Evolutionary conservation across 169 alveolate species (phyloP), one percentile per base, ranked within the genome.

Genomic region (Cryptosporidium tyzzeri): DNA sequence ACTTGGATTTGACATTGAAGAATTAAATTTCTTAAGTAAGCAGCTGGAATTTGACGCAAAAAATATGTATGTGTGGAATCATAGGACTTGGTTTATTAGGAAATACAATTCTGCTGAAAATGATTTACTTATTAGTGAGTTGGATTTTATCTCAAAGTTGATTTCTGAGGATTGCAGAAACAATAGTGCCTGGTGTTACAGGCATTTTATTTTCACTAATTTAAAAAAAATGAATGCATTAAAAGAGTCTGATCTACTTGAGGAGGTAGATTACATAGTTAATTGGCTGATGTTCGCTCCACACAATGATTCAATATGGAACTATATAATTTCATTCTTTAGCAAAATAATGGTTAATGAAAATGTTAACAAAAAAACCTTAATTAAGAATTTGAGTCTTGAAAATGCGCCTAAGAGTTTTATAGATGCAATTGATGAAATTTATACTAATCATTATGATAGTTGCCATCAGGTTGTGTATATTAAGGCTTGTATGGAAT

Each of bases 111-210:
- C 39, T 7, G 9, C 12, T 62, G 65, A 80, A 8, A 48, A 23
- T 37, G 44, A 62, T 62, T 29, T 80, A 3, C 37, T 41, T 23
- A 0, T 35, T 26, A 80, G 41, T 44, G 89, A 80, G 62, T 21
- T 80, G 21, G 70, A 80, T 23, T 80, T 41, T 23, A 39, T 53
- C 5, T 39, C 89, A 26, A 23, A 29, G 23, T 10, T 80, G 7
- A 80, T 80, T 37, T 23, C 33, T n/a, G 74, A 41, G 2, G 89
- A 80, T 29, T 80, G 89, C 23, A 80, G 89, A 39, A 80, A 80
- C 31, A 80, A 80, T 59, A 80, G 89, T 62, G 89, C 75, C 12
- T 80, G 89, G 89, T 80, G 89, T 35, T 80, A 61, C 18, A 80
- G 89, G 62, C 35, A 80, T 41, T 80, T 67, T n/a, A 39, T 80